Percentiles rank a stretch among this genome's conserved stretches.
Evolutionary conservation across 768 basidiomycete genomes (phyloP).

Genomic region (Suillus bovinus): DNA sequence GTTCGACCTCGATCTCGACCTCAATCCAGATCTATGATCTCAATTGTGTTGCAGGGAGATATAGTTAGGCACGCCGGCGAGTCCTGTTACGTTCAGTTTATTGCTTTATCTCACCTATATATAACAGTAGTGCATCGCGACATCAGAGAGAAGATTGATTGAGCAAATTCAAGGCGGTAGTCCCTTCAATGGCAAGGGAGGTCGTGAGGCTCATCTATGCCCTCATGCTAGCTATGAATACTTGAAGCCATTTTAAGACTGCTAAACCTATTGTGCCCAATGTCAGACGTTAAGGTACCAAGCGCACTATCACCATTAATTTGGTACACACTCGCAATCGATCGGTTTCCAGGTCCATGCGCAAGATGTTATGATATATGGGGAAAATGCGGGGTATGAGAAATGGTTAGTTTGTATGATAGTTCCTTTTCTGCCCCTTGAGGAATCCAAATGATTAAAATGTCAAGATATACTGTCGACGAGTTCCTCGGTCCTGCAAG

Average conservation of each 20-base stretch:
- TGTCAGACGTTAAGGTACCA: background rate
- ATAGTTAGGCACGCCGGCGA: background rate
- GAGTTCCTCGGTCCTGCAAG: background rate
- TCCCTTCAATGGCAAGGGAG: background rate
- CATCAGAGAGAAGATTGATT: background rate
- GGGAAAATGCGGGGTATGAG: background rate
- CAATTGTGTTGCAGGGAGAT: background rate
- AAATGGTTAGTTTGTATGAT: background rate
- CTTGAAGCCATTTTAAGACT: background rate
- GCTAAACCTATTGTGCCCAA: background rate
- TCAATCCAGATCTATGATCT: conserved; percentile 74
- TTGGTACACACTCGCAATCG: background rate
- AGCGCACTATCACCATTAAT: background rate
- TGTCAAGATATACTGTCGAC: background rate
- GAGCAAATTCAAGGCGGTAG: too few species aligned
- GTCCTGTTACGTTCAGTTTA: background rate
- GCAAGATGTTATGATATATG: background rate
- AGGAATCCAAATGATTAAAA: background rate
- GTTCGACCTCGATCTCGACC: conserved; percentile 81
- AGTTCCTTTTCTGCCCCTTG: background rate
- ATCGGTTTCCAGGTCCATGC: background rate
- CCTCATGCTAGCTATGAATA: too few species aligned
- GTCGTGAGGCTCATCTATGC: too few species aligned
- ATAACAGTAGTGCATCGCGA: background rate
- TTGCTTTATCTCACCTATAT: background rate